Conservation (phyloP, 345 rosid genomes). For the Eucalyptus sp. region DNA sequence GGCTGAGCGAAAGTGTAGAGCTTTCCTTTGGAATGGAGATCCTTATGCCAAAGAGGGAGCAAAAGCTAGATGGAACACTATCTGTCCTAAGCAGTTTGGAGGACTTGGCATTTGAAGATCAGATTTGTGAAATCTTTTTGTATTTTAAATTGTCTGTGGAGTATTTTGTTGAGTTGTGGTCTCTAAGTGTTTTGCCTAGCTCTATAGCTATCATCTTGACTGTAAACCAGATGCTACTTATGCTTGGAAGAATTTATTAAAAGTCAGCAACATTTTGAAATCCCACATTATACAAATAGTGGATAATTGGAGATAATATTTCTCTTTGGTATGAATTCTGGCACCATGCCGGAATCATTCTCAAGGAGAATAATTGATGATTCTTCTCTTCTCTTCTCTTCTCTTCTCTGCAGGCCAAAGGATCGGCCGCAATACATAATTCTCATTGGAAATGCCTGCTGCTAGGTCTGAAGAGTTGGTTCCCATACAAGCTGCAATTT, state of each 20-base stretch:
- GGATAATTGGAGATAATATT: neutral
- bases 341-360: neutral
- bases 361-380: neutral
- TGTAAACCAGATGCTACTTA: neutral
- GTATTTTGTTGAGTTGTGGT: neutral
- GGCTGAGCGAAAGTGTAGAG: neutral
- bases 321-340: neutral
- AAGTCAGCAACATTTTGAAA: neutral
- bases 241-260: neutral
- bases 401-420: neutral
- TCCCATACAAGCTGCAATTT: neutral
- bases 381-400: neutral
- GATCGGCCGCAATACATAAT: neutral
- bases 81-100: neutral
- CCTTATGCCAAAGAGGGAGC: neutral
- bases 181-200: neutral
- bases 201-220: neutral
- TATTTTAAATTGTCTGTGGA: neutral
- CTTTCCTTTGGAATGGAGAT: neutral
- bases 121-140: neutral
- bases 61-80: neutral
- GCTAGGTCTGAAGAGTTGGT: neutral
- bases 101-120: neutral
- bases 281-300: neutral
- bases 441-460: neutral